Conservation (phyloP, 108 stramenopile species). For the Poteriospumella lacustris region DNA sequence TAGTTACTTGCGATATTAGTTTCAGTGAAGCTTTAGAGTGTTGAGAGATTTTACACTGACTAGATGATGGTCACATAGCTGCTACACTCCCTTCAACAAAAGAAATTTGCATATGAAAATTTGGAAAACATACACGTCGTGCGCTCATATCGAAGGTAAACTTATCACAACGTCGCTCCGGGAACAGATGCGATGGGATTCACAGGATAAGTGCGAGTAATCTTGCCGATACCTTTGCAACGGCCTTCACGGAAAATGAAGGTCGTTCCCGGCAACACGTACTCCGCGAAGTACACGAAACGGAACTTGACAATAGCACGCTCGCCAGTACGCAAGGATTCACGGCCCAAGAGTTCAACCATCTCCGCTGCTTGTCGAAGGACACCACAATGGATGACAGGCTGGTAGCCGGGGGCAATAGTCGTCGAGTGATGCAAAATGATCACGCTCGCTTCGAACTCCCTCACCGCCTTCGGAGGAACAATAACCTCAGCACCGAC, state of each 20-base stretch:
- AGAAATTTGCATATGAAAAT: too few relatives aligned
- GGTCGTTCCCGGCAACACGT: constrained; percentile 42
- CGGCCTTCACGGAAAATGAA: constrained; percentile 61
- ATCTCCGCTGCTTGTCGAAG: constrained; percentile 49
- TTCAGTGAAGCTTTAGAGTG: too few relatives aligned
- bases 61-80: too few relatives aligned
- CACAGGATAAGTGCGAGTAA: constrained; percentile 4
- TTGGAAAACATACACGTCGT: too few relatives aligned
- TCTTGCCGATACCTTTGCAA: constrained; percentile 59
- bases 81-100: too few relatives aligned
- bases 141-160: too few relatives aligned
- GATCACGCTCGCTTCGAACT: constrained; percentile 56
- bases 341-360: constrained; percentile 24
- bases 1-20: too few relatives aligned
- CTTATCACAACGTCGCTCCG: not conserved
- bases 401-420: constrained; percentile 54
- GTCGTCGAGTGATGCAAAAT: constrained; percentile 63
- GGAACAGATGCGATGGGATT: not conserved
- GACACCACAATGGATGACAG: constrained; percentile 57
- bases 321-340: constrained; percentile 45
- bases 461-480: constrained; percentile 17
- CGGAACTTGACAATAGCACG: constrained; percentile 51
- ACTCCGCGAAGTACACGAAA: constrained; percentile 57
- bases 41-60: too few relatives aligned
- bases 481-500: not conserved